phyloP scores from a whole-genome alignment of 2,329 filamentous ascomycete species.

The Pseudogymnoascus destructans region DNA sequence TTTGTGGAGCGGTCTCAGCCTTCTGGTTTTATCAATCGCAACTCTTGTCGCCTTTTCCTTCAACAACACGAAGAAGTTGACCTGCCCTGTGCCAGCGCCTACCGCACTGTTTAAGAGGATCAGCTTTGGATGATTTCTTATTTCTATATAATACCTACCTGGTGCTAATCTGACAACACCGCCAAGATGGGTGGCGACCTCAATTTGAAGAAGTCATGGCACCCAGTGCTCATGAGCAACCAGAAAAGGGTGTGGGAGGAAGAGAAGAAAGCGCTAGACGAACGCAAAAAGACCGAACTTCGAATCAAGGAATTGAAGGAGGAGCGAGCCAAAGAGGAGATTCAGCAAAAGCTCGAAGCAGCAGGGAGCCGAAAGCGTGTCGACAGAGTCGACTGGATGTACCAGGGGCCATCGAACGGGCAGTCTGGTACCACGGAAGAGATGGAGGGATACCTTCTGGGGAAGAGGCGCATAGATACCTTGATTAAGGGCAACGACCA shows the following conservation, averaged over 20 bases:
- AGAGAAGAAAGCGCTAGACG: constrained; percentile 82
- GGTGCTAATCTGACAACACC: constrained; percentile 16
- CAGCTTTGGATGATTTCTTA: not conserved
- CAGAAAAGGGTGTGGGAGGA: constrained; percentile 83
- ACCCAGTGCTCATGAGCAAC: constrained; percentile 81
- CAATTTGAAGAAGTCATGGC: constrained; percentile 91
- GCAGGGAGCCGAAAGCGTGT: constrained; percentile 69
- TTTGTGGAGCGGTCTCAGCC: constrained; percentile 8
- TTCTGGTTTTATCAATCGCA: constrained; percentile 3
- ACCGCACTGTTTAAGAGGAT: not conserved
- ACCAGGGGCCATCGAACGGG: constrained; percentile 69
- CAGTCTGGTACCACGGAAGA: constrained; percentile 71
- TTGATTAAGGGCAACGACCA: constrained; percentile 70
- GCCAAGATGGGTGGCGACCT: constrained; percentile 82
- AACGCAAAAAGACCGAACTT: constrained; percentile 87
- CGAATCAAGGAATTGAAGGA: constrained; percentile 88
- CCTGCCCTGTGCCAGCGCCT: not conserved
- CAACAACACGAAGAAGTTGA: not conserved
- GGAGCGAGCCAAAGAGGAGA: constrained; percentile 82
- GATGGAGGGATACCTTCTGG: constrained; percentile 83
- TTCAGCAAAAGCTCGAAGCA: constrained; percentile 78
- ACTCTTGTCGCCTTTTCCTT: not conserved
- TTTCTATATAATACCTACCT: not conserved
- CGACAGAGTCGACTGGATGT: constrained; percentile 96
- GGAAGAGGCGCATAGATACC: constrained; percentile 82